Conservation (phyloP, 768 basidiomycete species). For the Termitomyces sp. region DNA sequence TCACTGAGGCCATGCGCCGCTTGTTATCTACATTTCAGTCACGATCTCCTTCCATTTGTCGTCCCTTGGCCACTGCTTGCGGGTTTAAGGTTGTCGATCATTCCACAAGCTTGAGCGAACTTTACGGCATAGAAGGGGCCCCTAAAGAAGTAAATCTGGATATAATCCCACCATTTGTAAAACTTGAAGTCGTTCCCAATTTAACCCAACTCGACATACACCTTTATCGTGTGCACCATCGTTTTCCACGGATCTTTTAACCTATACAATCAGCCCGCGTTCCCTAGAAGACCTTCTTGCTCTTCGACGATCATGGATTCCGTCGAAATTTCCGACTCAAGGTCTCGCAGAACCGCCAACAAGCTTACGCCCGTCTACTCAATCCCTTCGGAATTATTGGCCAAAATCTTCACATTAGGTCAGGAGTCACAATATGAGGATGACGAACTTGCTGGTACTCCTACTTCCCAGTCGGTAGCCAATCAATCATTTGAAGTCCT, state of each 20-base stretch:
- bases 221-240: neutral
- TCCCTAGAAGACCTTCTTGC: neutral
- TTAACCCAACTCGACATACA: neutral
- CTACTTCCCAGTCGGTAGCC: neutral
- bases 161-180: neutral
- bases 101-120: neutral
- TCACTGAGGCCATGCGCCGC: neutral
- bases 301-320: neutral
- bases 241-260: neutral
- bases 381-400: constrained; percentile 30
- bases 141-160: neutral
- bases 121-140: constrained; percentile 1
- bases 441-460: constrained; percentile 4
- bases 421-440: constrained; percentile 14
- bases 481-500: constrained; percentile 31
- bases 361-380: constrained; percentile 14
- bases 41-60: neutral
- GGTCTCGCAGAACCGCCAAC: constrained; percentile 1
- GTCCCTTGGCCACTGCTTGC: neutral
- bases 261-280: neutral
- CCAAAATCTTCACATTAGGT: constrained; percentile 27
- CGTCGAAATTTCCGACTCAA: neutral
- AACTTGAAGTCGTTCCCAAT: neutral
- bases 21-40: neutral
- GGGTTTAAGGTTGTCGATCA: neutral